Evolutionary conservation across 1,284 basidiomycete species (phyloP).

Genomic region (Cystobasidium sp.): DNA sequence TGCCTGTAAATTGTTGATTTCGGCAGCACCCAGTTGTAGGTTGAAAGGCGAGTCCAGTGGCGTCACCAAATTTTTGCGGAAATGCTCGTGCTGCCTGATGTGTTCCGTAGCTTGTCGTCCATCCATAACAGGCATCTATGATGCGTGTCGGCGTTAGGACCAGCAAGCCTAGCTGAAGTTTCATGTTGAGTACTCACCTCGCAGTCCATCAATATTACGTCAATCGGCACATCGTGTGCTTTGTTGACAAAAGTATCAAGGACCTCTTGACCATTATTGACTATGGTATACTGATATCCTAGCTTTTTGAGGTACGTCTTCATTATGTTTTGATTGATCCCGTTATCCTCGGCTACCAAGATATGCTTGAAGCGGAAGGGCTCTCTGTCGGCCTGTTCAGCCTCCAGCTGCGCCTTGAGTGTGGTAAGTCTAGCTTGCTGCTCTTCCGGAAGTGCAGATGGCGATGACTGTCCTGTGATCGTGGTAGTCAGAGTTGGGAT

Average conservation of each 20-base stretch:
- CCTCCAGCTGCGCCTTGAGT: conserved; percentile 21
- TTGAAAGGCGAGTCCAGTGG: conserved; percentile 36
- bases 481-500: conserved; percentile 12
- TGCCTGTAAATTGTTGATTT: conserved; percentile 48
- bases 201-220: conserved; percentile 41
- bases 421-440: conserved; percentile 17
- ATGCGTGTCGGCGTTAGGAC: not conserved
- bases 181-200: conserved; percentile 10
- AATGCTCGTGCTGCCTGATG: conserved; percentile 32
- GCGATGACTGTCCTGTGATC: conserved; percentile 23
- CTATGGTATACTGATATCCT: conserved; percentile 30
- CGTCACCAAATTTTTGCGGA: conserved; percentile 27
- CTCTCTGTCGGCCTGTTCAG: conserved; percentile 13
- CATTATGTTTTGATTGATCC: conserved; percentile 45
- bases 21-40: conserved; percentile 56
- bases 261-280: conserved; percentile 40
- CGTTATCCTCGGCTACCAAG: conserved; percentile 43
- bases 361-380: conserved; percentile 40
- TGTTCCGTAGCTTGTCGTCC: conserved; percentile 36
- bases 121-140: conserved; percentile 38
- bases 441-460: conserved; percentile 7
- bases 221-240: conserved; percentile 19
- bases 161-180: not conserved
- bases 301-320: conserved; percentile 39
- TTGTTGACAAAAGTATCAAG: conserved; percentile 36